Conservation (phyloP, 139 green algal genomes). For the Coccomyxa sp. region DNA sequence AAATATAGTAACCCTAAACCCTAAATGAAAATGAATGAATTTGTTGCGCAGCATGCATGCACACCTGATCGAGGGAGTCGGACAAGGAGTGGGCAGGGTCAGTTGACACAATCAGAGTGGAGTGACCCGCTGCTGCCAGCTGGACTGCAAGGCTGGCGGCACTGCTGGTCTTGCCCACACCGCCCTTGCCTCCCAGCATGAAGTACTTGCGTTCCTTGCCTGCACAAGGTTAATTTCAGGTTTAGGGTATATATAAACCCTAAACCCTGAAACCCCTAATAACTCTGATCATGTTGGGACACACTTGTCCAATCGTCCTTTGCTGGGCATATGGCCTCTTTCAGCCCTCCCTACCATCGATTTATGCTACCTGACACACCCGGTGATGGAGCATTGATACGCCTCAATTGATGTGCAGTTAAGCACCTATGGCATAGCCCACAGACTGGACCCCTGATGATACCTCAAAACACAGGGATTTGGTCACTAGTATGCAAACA, state of each 20-base stretch:
- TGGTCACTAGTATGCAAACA: too few species aligned
- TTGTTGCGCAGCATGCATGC: too few species aligned
- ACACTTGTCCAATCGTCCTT: neutral
- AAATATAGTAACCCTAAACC: too few species aligned
- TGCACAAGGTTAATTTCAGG: neutral
- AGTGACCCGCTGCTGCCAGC: constrained; percentile 62
- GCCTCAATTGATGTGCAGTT: too few species aligned
- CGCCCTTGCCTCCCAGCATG: constrained; percentile 94
- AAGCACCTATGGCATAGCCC: too few species aligned
- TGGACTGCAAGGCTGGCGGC: constrained; percentile 72
- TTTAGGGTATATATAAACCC: too few species aligned
- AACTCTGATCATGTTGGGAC: neutral
- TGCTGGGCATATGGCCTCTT: neutral
- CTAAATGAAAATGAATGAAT: too few species aligned
- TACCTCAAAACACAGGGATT: too few species aligned
- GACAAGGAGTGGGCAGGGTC: constrained; percentile 97
- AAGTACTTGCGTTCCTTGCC: constrained; percentile 44
- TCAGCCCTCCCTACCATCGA: neutral
- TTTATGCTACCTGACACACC: too few species aligned
- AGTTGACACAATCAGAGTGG: constrained; percentile 94
- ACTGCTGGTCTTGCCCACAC: constrained; percentile 96
- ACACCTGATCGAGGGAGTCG: constrained; percentile 87
- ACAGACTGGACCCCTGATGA: too few species aligned
- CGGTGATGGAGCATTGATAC: too few species aligned
- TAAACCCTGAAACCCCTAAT: too few species aligned